These are phyloP conservation scores for Epichloe elymi DNA, from an alignment of 2,329 filamentous ascomycete genomes.

Conservation along the genomic window DNA sequence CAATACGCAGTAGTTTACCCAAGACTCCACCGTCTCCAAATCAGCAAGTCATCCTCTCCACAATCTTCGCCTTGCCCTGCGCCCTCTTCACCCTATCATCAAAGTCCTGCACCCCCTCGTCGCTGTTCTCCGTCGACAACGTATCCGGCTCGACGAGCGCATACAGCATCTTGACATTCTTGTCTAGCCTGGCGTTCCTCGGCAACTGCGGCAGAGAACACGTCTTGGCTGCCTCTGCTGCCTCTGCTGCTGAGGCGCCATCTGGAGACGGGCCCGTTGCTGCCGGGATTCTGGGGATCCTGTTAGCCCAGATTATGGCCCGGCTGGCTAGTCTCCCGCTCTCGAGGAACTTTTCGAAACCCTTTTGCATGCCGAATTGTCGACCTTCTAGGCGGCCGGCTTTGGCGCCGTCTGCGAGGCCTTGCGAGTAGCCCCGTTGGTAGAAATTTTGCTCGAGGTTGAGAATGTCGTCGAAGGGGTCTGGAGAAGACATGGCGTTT, in stretches of 20 bases:
- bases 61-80: constrained; percentile 69
- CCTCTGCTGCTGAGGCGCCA: not conserved
- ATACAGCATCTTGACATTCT: constrained; percentile 63
- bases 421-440: constrained; percentile 64
- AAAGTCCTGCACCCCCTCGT: constrained; percentile 81
- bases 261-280: constrained; percentile 1
- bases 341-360: constrained; percentile 82
- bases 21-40: not conserved
- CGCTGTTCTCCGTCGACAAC: constrained; percentile 67
- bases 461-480: constrained; percentile 44
- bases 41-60: constrained; percentile 52
- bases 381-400: constrained; percentile 81
- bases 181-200: constrained; percentile 53
- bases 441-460: constrained; percentile 61
- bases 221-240: not conserved
- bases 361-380: constrained; percentile 79
- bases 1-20: not conserved
- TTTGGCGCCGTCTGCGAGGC: constrained; percentile 58
- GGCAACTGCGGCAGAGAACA: constrained; percentile 30
- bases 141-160: constrained; percentile 68
- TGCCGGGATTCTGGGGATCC: constrained; percentile 29
- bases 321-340: constrained; percentile 68
- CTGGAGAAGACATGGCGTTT: constrained; percentile 16
- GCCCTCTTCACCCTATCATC: constrained; percentile 81
- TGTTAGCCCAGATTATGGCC: constrained; percentile 71